phyloP scores from a whole-genome alignment of 2,329 filamentous ascomycete genomes.

The Apiospora sp. region DNA sequence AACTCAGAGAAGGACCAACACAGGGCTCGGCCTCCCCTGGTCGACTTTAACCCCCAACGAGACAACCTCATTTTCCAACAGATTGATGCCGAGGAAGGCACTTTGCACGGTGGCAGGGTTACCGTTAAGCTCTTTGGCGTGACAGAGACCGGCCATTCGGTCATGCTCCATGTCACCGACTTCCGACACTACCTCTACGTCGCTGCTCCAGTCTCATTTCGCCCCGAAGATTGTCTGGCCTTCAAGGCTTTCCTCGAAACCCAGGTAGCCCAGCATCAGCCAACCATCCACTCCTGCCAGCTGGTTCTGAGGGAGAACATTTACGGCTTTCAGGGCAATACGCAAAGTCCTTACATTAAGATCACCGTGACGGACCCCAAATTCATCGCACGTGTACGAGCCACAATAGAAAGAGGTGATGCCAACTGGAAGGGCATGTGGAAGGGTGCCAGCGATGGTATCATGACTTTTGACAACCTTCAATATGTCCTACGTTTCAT shows the following conservation, averaged over 20 bases:
- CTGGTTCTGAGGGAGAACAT: constrained; percentile 89
- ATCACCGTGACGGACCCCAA: constrained; percentile 92
- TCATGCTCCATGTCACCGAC: constrained; percentile 92
- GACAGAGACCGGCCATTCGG: constrained; percentile 83
- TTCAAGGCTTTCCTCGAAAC: constrained; percentile 85
- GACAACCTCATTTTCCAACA: constrained; percentile 90
- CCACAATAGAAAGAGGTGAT: constrained; percentile 74
- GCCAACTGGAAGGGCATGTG: constrained; percentile 94
- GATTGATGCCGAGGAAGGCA: constrained; percentile 94
- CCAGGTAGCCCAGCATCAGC: constrained; percentile 76
- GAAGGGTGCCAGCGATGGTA: constrained; percentile 72
- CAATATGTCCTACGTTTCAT: constrained; percentile 96
- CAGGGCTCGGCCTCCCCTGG: constrained; percentile 74
- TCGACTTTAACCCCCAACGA: constrained; percentile 61
- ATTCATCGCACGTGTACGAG: constrained; percentile 78
- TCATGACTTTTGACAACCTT: constrained; percentile 94
- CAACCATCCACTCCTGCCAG: constrained; percentile 80
- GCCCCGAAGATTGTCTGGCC: constrained; percentile 75
- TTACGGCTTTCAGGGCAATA: constrained; percentile 93
- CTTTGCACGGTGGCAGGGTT: constrained; percentile 75
- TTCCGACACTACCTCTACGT: constrained; percentile 98
- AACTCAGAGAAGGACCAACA: constrained; percentile 94
- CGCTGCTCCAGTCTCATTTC: constrained; percentile 84
- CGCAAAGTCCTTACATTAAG: constrained; percentile 90
- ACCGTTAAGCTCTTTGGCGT: constrained; percentile 95